These are phyloP conservation scores for Pleodorina starrii DNA, from an alignment of 139 green algal genomes.

Conservation along the genomic window DNA sequence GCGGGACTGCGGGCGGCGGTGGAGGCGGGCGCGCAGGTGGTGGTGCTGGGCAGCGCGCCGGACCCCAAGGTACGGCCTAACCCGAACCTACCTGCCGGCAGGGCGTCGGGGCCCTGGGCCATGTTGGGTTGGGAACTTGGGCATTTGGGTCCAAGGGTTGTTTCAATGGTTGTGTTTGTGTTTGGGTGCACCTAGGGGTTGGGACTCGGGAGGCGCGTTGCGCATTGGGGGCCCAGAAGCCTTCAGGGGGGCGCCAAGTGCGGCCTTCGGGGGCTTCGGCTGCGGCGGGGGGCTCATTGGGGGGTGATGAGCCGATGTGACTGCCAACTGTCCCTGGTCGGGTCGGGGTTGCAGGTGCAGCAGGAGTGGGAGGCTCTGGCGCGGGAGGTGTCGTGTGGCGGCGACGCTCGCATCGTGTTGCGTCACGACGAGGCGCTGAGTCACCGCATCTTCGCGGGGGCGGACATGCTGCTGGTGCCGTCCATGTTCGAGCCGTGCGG, in stretches of 20 bases:
- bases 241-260: too few relatives aligned
- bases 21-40: slow-evolving; percentile 50
- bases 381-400: slow-evolving; percentile 53
- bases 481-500: slow-evolving; percentile 95
- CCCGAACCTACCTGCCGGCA: not conserved
- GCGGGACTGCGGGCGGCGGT: slow-evolving; percentile 64
- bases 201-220: too few relatives aligned
- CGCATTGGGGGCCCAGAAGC: too few relatives aligned
- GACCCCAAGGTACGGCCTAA: slow-evolving; percentile 60
- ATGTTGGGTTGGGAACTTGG: too few relatives aligned
- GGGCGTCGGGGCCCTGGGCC: not conserved
- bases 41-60: slow-evolving; percentile 60
- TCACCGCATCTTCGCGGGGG: slow-evolving; percentile 87
- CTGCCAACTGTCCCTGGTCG: too few relatives aligned
- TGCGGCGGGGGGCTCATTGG: too few relatives aligned
- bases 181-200: too few relatives aligned
- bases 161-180: too few relatives aligned
- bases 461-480: slow-evolving; percentile 89
- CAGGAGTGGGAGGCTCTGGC: slow-evolving; percentile 32
- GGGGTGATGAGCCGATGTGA: too few relatives aligned
- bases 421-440: slow-evolving; percentile 81
- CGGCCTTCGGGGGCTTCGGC: too few relatives aligned
- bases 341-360: slow-evolving; percentile 25
- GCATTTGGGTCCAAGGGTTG: too few relatives aligned
- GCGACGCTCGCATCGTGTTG: slow-evolving; percentile 69